Evolutionary conservation across 2,329 filamentous ascomycete genomes (phyloP).

Genomic region (Phyllosticta citribraziliensis): DNA sequence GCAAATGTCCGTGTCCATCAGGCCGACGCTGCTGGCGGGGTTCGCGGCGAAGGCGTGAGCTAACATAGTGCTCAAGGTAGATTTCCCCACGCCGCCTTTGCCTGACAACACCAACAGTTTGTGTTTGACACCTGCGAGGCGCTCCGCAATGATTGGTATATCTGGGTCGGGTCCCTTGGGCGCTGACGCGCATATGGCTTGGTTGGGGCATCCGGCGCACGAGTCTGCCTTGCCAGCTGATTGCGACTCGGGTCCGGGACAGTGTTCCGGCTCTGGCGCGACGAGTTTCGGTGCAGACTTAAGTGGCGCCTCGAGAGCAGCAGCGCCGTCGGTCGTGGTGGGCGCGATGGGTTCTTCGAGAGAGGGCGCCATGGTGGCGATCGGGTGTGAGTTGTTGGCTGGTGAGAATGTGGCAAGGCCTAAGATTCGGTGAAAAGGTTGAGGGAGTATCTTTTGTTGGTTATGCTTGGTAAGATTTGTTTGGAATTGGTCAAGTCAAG

Average conservation of each 20-base stretch:
- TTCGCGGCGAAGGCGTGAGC: conserved; percentile 83
- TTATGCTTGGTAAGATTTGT: neutral
- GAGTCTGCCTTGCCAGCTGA: conserved; percentile 60
- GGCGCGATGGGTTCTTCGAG: conserved; percentile 54
- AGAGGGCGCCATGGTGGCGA: conserved; percentile 61
- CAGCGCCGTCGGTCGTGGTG: conserved; percentile 46
- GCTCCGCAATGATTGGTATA: conserved; percentile 75
- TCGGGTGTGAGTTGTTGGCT: neutral
- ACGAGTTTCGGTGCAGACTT: conserved; percentile 76
- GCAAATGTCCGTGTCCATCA: conserved; percentile 98
- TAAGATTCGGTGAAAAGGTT: too few species aligned
- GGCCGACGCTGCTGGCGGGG: conserved; percentile 67
- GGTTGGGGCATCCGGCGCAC: conserved; percentile 92
- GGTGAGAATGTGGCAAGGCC: neutral
- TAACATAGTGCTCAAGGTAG: conserved; percentile 81
- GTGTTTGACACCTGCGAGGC: conserved; percentile 72
- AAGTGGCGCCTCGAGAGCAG: conserved; percentile 57
- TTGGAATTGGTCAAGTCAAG: neutral
- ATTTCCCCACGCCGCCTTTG: conserved; percentile 95
- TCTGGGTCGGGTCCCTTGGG: conserved; percentile 95
- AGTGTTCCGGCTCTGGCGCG: conserved; percentile 93
- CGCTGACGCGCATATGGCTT: conserved; percentile 85
- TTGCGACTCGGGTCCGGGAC: conserved; percentile 78
- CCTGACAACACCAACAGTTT: conserved; percentile 89
- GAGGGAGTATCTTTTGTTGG: neutral